These are phyloP conservation scores for Rhizomucor miehei DNA, from an alignment of 371 early-diverging fungal genomes.

Conservation along the genomic window DNA sequence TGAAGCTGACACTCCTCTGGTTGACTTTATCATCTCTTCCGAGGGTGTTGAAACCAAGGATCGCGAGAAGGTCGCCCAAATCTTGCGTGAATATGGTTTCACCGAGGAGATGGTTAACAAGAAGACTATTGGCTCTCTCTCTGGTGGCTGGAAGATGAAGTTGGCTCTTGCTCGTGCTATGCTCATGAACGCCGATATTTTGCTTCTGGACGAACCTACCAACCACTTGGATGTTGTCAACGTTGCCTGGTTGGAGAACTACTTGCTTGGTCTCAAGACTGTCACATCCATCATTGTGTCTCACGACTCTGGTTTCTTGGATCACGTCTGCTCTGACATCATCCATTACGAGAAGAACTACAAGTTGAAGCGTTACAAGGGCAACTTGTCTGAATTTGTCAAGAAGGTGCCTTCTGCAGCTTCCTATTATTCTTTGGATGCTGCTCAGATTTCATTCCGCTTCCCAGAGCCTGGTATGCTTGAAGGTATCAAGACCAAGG, in stretches of 20 bases:
- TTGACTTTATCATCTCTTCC: constrained; percentile 64
- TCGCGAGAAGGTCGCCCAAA: constrained; percentile 51
- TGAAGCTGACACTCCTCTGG: constrained; percentile 60
- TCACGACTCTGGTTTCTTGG: constrained; percentile 87
- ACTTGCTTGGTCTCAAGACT: constrained; percentile 64
- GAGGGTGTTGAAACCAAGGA: constrained; percentile 52
- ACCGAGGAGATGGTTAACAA: constrained; percentile 61
- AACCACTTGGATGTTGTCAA: constrained; percentile 87
- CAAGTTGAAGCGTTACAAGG: constrained; percentile 77
- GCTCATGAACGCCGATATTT: constrained; percentile 79
- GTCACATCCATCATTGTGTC: constrained; percentile 84
- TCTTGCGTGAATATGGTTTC: constrained; percentile 67
- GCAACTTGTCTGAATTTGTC: constrained; percentile 84
- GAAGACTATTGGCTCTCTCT: constrained; percentile 66
- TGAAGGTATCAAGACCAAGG: constrained; percentile 74
- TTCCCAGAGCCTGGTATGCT: constrained; percentile 73
- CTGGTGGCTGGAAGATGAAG: constrained; percentile 93
- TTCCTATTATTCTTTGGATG: constrained; percentile 67
- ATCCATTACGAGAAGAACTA: constrained; percentile 71
- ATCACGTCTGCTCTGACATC: constrained; percentile 81
- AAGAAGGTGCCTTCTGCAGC: constrained; percentile 75
- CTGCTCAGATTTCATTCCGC: constrained; percentile 51
- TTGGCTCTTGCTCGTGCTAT: constrained; percentile 81
- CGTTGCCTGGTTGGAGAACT: constrained; percentile 81
- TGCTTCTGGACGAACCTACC: constrained; percentile 90